Evolutionary conservation across 164 flowering plant species (phyloP), one percentile per base, ranked within the genome.

Genomic region (Brasenia schreberi): DNA sequence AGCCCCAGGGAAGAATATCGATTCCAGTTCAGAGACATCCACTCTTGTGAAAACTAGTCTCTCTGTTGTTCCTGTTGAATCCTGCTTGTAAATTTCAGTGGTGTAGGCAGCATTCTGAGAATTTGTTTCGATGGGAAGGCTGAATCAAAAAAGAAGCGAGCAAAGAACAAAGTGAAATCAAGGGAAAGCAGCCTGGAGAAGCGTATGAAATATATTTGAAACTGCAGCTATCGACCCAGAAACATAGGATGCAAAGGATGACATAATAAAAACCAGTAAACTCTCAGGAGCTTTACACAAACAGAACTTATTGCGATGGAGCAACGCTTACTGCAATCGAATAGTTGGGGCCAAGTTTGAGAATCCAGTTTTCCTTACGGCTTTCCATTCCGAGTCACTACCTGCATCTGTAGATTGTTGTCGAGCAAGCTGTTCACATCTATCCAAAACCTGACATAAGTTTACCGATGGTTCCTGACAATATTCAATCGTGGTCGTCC

Each of bases 331-430:
- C 99, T 86, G 76, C 62, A 92, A 65, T 63, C 99, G 84, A 19
- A 86, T 66, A 12, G 89, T 86, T 44, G 96, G 80, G 62, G 71
- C 33, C 10, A 23, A 11, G 77, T 85, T 85, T 63, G 66, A 56
- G 73, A 76, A 88, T 69, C 88, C 88, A 65, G 66, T 62, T 77
- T 80, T 87, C 65, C 88, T 75, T 27, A 79, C 76, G 67, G 84
- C 85, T 77, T 85, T 82, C 97, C 97, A 95, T 18, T 87, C 89
- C 62, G 97, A 89, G 77, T 70, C 71, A 76, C 95, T 83, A 60
- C 94, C 87, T 61, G 92, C 87, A 33, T 87, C 92, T 72, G 64
- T 45, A 42, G 67, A 80, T 65, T 76, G 58, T 74, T 72, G 82
- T 64, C 77, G 78, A 10, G 89, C 90, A 64, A 76, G 70, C 49